Base-by-base conservation (phyloP, 495 filamentous ascomycete species). In the Beverwykella pulmonaria region DNA sequence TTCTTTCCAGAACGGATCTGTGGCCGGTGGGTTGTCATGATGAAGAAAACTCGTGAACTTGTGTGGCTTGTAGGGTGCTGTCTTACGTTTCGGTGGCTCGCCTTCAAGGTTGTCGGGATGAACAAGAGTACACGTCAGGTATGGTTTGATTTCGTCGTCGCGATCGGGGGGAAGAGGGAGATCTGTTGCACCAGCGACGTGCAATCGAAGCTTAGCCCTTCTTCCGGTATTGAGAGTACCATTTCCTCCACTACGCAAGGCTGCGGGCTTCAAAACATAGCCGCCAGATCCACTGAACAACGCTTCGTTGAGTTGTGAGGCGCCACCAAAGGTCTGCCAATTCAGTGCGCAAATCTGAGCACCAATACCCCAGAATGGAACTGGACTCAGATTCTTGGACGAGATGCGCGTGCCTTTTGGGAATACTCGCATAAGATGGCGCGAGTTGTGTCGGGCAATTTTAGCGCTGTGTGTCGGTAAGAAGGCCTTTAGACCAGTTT, bases 351-450 rank as follows among this genome's bases (percentile, higher is more conserved):
- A 81, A 26, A 86, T 81, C 69, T 86, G 83, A 0, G 81, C 81
- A 2, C 82, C 83, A 23, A 84, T 26, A 0, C 74, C 81, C 83
- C 83, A 86, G 70, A 82, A 84, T 4, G 76, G 75, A 0, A 80
- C 71, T 0, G 80, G 83, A 20, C 77, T 75, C 1, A 86, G 76
- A 54, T 86, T 86, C 14, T 74, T 74, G 1, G 82, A 84, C 0
- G 82, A 81, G 69, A 86, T 84, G 47, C 83, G 79, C 2, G 81
- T 82, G 17, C 82, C 83, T 60, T 85, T 86, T 46, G 83, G 83
- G 64, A 76, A 86, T 0, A 84, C 82, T 14, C 82, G 80, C 82
- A 84, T 84, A 1, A 84, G 75, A 48, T 84, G 81, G 15, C 70
- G 62, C 2, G 82, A 71, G 61, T 85, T 85, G 74, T 85, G 82